These are phyloP conservation scores for Termitomyces sp. DNA, from an alignment of 768 basidiomycete species.

Conservation along the genomic window DNA sequence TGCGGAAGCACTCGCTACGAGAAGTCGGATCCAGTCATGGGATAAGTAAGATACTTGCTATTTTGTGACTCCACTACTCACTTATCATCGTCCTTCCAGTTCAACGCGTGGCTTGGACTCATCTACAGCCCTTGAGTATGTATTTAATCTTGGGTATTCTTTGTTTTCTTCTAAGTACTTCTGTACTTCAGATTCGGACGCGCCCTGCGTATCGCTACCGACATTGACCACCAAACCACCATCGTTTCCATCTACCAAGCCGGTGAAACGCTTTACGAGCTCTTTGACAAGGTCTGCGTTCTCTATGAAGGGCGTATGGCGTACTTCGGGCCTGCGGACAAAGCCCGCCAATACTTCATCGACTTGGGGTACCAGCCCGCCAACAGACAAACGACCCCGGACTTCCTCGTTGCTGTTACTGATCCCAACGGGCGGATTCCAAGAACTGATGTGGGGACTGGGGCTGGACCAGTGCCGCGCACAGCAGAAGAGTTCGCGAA, in stretches of 20 bases:
- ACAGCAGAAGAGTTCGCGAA: constrained; percentile 41
- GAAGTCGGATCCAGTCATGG: constrained; percentile 64
- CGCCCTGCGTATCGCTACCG: constrained; percentile 59
- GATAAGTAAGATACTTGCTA: constrained; percentile 50
- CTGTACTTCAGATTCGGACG: constrained; percentile 42
- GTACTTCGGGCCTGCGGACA: constrained; percentile 66
- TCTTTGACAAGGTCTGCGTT: constrained; percentile 71
- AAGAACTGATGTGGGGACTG: constrained; percentile 21
- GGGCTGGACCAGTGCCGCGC: constrained; percentile 24
- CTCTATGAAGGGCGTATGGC: constrained; percentile 71
- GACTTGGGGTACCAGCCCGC: constrained; percentile 58
- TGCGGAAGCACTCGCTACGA: constrained; percentile 58
- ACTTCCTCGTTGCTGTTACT: constrained; percentile 57
- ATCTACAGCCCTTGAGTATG: constrained; percentile 60
- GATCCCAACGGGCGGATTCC: constrained; percentile 49
- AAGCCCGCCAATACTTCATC: constrained; percentile 70
- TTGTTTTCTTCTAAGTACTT: background rate
- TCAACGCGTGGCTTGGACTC: constrained; percentile 62
- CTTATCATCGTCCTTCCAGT: constrained; percentile 28
- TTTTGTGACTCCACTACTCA: background rate
- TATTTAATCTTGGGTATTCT: background rate
- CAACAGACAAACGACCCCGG: constrained; percentile 58
- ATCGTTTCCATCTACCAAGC: constrained; percentile 85
- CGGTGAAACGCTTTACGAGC: constrained; percentile 56
- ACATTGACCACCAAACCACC: constrained; percentile 46